Base-by-base conservation (phyloP, 352 stramenopile genomes). In the Globisporangium cylindrosporum region DNA sequence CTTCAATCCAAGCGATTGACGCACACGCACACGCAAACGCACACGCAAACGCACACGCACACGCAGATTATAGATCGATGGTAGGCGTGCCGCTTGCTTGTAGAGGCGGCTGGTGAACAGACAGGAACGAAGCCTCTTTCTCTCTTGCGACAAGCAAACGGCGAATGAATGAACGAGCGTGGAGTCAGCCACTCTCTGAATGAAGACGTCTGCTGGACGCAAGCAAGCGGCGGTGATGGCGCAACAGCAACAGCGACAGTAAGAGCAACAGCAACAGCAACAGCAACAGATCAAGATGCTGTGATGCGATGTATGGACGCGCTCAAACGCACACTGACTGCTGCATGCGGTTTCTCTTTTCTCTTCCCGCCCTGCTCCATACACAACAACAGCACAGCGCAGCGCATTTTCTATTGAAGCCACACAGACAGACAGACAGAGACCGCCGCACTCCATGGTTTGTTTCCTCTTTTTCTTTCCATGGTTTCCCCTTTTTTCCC, bases 271-370 rank as follows among this genome's bases (percentile, higher is more conserved):
- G 36, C 36, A n/a, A 14, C 9, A 41, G 41, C 41, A 43, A 15
- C 36, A 43, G 36, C 36, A n/a, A 20, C 1, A 20, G 24, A 57
- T 34, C 51, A 29, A 15, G 29, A 46, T 25, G 18, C 43, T 25
- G 55, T 1, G 18, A 15, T 25, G 32, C 4, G 20, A 4, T 24
- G 55, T 46, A 18, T 46, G 55, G 55, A 61, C 55, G 20, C 55
- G 55, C 55, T 61, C 55, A 27, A 10, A 25, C 9, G 15, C 27
- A 9, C 25, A 29, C 53, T 22, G 25, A 57, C 10, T n/a, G 51
- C 10, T 24, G 43, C 55, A 60, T 43, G 25, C 53, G 20, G 55
- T 61, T 61, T 61, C 55, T 60, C 55, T 60, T 43, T 34, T 29
- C 53, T 38, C 53, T 20, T 29, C 20, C 25, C 15, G 41, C 41